Evolutionary conservation across 495 filamentous ascomycete species (phyloP), one percentile per base, ranked within the genome.

Genomic region (Lentithecium fluviatile): DNA sequence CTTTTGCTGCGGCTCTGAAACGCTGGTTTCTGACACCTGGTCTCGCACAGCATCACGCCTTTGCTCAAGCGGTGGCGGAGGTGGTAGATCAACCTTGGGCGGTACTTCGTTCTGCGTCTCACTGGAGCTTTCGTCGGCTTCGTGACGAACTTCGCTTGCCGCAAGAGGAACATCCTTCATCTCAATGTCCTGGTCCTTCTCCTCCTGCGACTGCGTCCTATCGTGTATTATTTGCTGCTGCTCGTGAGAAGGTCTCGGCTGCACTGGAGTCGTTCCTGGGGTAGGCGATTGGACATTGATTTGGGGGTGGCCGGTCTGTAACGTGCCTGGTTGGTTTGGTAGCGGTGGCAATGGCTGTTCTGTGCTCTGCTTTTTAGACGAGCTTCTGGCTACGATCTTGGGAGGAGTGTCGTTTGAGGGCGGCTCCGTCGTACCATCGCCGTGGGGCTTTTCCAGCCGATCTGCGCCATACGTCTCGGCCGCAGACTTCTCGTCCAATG

Each of bases 21-120:
- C 42, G n/a, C 54, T 34, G 5, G 65, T 51, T 2, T 66, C 52
- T 10, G 62, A 32, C 13, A 62, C 47, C 21, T 72, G 69, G 65
- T 73, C 71, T 52, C 76, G 62, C 60, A 64, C 50, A 60, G 69
- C 72, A 32, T 65, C 64, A 51, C 72, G 74, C 32, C 79, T 70
- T 40, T 79, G 77, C 23, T 76, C 74, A 21, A 80, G 75, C 46
- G 85, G 87, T 6, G 86, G 84, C 15, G 79, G 88, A 51, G 83
- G 85, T 47, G 82, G 81, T 38, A 85, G 62, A 40, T 79, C 79
- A 23, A 71, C 36, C 49, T 64, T 66, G 23, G 25, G 12, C 8
- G 56, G 49, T 6, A 38, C 68, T 36, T 74, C 69, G 13, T 76
- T 63, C 59, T 80, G 60, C 50, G 67, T 56, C 23, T 54, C 46